Evolutionary conservation across 1,139 yeast species (phyloP).

Genomic region (Suhomyces choctaworum): DNA sequence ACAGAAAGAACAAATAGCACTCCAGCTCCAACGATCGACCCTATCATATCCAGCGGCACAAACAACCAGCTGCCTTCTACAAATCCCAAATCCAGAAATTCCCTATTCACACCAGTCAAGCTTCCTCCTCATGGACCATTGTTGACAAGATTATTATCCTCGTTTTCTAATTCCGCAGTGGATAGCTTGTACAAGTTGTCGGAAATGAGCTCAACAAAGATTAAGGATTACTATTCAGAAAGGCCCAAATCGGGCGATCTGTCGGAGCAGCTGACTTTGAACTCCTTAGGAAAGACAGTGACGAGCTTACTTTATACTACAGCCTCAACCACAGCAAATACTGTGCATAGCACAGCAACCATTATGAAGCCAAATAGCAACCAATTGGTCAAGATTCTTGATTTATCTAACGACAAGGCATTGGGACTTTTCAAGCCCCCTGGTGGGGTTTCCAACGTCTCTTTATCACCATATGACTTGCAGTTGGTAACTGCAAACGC

Average conservation of each 20-base stretch:
- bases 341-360: slow-evolving; percentile 31
- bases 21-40: slow-evolving; percentile 11
- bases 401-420: slow-evolving; percentile 43
- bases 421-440: slow-evolving; percentile 57
- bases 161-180: slow-evolving; percentile 52
- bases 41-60: slow-evolving; percentile 16
- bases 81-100: slow-evolving; percentile 4
- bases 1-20: slow-evolving; percentile 10
- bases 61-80: slow-evolving; percentile 3
- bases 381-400: slow-evolving; percentile 45
- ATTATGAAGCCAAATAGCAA: slow-evolving; percentile 30
- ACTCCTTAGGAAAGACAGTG: slow-evolving; percentile 34
- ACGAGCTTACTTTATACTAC: slow-evolving; percentile 35
- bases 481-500: slow-evolving; percentile 56
- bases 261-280: slow-evolving; percentile 20
- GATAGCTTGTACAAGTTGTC: slow-evolving; percentile 55
- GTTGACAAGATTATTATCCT: slow-evolving; percentile 46
- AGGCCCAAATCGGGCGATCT: slow-evolving; percentile 12
- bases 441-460: slow-evolving; percentile 60
- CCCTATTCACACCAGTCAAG: slow-evolving; percentile 43
- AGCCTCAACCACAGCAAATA: slow-evolving; percentile 35
- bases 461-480: slow-evolving; percentile 64
- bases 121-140: slow-evolving; percentile 49
- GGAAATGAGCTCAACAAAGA: slow-evolving; percentile 46
- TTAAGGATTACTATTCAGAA: slow-evolving; percentile 38